Evolutionary conservation across 1,284 basidiomycete genomes (phyloP).

Genomic region (Pseudozyma sp.): DNA sequence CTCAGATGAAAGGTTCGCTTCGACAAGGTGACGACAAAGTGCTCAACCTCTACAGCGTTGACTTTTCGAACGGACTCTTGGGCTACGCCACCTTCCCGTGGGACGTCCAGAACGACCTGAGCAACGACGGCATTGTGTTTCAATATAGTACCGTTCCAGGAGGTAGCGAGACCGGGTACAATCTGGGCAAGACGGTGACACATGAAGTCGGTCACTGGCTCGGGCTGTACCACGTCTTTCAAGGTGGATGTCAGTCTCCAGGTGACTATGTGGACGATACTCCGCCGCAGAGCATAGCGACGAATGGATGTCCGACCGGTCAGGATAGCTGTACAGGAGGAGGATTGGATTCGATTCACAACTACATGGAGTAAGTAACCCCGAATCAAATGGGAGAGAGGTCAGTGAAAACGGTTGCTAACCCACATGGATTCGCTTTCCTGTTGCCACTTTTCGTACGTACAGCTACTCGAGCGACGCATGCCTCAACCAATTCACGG

Average conservation of each 20-base stretch:
- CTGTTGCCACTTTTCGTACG: neutral
- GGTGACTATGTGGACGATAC: slow-evolving; percentile 74
- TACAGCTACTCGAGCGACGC: slow-evolving; percentile 48
- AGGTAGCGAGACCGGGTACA: slow-evolving; percentile 71
- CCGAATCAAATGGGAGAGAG: neutral
- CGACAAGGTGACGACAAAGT: slow-evolving; percentile 71
- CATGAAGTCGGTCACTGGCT: slow-evolving; percentile 72
- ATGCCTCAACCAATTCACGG: slow-evolving; percentile 50
- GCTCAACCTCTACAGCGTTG: slow-evolving; percentile 74
- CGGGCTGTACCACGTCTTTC: slow-evolving; percentile 75
- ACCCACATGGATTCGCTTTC: too few relatives aligned
- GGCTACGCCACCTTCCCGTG: slow-evolving; percentile 72
- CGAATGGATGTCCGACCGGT: slow-evolving; percentile 41
- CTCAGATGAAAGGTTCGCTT: slow-evolving; percentile 73
- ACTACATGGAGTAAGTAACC: slow-evolving; percentile 55
- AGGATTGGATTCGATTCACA: slow-evolving; percentile 49
- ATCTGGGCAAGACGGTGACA: slow-evolving; percentile 73
- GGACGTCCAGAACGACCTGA: slow-evolving; percentile 13
- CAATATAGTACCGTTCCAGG: slow-evolving; percentile 71
- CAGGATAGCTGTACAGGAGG: slow-evolving; percentile 46
- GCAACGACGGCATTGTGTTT: slow-evolving; percentile 37
- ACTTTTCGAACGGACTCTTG: slow-evolving; percentile 41
- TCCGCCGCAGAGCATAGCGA: slow-evolving; percentile 63
- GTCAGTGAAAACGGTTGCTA: neutral
- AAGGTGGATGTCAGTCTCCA: slow-evolving; percentile 73